Percentiles rank a stretch among this genome's conserved stretches.
Evolutionary conservation across 1,139 yeast genomes (phyloP).

Genomic region (Suhomyces bolitotheri): DNA sequence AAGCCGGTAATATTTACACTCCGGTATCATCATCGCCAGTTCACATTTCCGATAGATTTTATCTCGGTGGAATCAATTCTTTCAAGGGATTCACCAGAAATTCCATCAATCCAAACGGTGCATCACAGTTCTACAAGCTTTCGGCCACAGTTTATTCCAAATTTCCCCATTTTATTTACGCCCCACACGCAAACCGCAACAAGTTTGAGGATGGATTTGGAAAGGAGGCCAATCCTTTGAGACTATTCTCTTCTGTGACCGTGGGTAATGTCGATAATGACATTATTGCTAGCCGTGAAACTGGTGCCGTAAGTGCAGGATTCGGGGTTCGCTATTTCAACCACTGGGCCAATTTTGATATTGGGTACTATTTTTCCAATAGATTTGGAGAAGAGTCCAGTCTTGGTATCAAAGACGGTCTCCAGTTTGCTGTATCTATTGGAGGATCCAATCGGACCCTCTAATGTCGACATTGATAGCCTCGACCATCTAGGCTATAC

Average conservation of each 20-base stretch:
- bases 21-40: slow-evolving; percentile 28
- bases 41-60: slow-evolving; percentile 50
- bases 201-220: slow-evolving; percentile 18
- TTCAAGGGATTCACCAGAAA: slow-evolving; percentile 44
- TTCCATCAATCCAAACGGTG: slow-evolving; percentile 42
- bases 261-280: slow-evolving; percentile 37
- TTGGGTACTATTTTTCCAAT: slow-evolving; percentile 45
- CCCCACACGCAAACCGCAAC: slow-evolving; percentile 19
- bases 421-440: slow-evolving; percentile 48
- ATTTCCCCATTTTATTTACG: slow-evolving; percentile 35
- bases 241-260: slow-evolving; percentile 42
- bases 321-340: slow-evolving; percentile 46
- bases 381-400: slow-evolving; percentile 25
- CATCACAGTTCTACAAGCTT: slow-evolving; percentile 39
- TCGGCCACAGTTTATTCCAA: slow-evolving; percentile 38
- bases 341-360: slow-evolving; percentile 48
- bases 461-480: background rate
- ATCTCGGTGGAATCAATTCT: slow-evolving; percentile 45
- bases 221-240: slow-evolving; percentile 38
- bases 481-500: background rate
- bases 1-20: slow-evolving; percentile 39
- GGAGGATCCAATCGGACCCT: slow-evolving; percentile 37
- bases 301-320: slow-evolving; percentile 39
- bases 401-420: slow-evolving; percentile 44
- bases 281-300: slow-evolving; percentile 23